Base-by-base conservation (phyloP, 2,329 filamentous ascomycete genomes). In the Sodiomyces alkalinus region DNA sequence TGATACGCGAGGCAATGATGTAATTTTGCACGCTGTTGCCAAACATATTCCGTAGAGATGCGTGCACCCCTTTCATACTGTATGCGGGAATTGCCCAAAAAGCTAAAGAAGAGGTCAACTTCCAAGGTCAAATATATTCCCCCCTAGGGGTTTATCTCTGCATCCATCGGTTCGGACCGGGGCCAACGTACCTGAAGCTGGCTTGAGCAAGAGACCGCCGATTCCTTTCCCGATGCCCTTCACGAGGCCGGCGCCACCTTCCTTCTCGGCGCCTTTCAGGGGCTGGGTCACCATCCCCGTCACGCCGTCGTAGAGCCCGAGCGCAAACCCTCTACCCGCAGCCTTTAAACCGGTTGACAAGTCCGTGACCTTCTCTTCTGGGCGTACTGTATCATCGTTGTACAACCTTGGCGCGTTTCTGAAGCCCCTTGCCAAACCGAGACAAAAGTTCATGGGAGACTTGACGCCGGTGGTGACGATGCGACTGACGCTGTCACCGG, bases 371-470 rank as follows among this genome's bases (percentile, higher is more conserved):
- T 81, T 82, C 33, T 83, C 78, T 1, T 68, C 58, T n/a, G 78
- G 76, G 7, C 81, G 67, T 1, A 93, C 74, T 1, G 75, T 86
- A 2, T 81, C 73, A 42, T 92, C 85, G 22, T 85, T 80, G 45
- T 93, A 93, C 1, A 93, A 58, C 39, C 71, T 76, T 0, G 86
- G 85, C 5, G 80, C 77, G 41, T 93, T 93, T 45, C 87, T 78
- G 47, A 93, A 92, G 0, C 86, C 86, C 48, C 79, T 80, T 1
- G 85, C 79, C 20, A 93, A 54, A 1, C 80, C 80, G 22, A 93
- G 55, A 22, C 80, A 81, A 37, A 93, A 78, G 47, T 92, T 82
- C 64, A 90, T 77, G 0, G 85, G 86, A 2, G 77, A 76, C 41
- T 80, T 81, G 33, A 87, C 61, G 5, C 80, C 71, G n/a, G 79